Evolutionary conservation across 2,329 filamentous ascomycete genomes (phyloP), one percentile per base, ranked within the genome.

Genomic region (Nemania serpens): DNA sequence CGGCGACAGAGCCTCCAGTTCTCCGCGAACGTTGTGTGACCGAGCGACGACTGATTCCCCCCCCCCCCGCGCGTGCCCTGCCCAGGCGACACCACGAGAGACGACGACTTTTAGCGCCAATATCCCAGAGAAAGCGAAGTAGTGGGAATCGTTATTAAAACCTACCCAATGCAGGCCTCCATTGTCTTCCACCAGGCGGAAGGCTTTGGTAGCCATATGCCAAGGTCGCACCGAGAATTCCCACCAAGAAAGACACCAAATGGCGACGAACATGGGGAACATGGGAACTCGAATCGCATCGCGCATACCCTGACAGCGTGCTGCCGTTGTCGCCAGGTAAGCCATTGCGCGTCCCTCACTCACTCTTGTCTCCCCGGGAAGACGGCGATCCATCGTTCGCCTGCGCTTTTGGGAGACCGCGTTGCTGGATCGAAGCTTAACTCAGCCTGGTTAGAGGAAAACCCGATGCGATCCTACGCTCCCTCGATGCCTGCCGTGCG

Each of bases 401-500:
- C 25, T 13, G 41, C 5, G 6, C 5, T 43, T 18, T 13, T 43
- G 17, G 15, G 41, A 43, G 10, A 13, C n/a, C n/a, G 15, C n/a
- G n/a, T 43, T 17, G n/a, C 15, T 4, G 36, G 15, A 10, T n/a
- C 36, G 36, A 39, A 13, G 18, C 42, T 41, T 45, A 36, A 59
- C 59, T 22, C 7, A 13, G 17, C 17, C 39, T 56, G 18, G 39
- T 17, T 12, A 96, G 93, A 88, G 94, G 71, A 99, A 99, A 82
- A 98, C 94, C 39, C 85, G 93, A 81, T 99, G 95, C 80, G 95
- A 98, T 77, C 91, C 95, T 3, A 91, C 91, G 13, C 85, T 99
- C 20, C 95, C 95, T 42, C 90, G 91, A 72, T 99, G 95, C 76
- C 85, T 91, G 17, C 93, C 94, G 20, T 99, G 95, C 79, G 93